These are phyloP conservation scores for Plasmodium coatneyi DNA, from an alignment of 169 alveolate species.

Conservation along the genomic window DNA sequence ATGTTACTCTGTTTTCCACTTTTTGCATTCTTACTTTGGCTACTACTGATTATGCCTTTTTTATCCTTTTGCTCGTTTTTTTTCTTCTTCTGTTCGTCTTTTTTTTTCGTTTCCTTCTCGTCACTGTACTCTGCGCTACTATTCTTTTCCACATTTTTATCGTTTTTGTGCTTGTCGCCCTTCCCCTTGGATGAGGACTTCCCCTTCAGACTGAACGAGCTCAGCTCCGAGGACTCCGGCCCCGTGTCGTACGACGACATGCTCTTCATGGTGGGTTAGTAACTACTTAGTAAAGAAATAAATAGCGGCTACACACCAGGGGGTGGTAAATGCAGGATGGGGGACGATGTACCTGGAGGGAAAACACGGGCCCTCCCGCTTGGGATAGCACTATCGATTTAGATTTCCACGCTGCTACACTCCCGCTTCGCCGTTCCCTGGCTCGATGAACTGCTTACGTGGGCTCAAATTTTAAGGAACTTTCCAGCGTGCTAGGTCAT, in stretches of 20 bases:
- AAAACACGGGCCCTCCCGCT: not conserved
- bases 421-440: not conserved
- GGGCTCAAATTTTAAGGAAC: not conserved
- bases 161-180: not conserved
- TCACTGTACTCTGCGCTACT: not conserved
- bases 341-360: not conserved
- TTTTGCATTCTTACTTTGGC: not conserved
- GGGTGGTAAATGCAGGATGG: not conserved
- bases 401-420: not conserved
- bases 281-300: too few relatives aligned
- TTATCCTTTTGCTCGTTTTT: not conserved
- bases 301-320: not conserved
- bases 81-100: not conserved
- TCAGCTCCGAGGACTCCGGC: not conserved
- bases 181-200: constrained; percentile 3
- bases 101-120: not conserved
- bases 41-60: not conserved
- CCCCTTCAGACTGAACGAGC: not conserved
- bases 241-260: constrained; percentile 11
- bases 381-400: not conserved
- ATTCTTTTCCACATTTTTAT: not conserved
- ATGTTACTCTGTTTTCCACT: not conserved
- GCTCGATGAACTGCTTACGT: not conserved
- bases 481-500: not conserved
- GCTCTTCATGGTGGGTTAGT: not conserved